A percentile compares a stretch with the other conserved stretches of the same genome.
phyloP scores from a whole-genome alignment of 2,329 filamentous ascomycete species.

The Cercospora brassicicola region DNA sequence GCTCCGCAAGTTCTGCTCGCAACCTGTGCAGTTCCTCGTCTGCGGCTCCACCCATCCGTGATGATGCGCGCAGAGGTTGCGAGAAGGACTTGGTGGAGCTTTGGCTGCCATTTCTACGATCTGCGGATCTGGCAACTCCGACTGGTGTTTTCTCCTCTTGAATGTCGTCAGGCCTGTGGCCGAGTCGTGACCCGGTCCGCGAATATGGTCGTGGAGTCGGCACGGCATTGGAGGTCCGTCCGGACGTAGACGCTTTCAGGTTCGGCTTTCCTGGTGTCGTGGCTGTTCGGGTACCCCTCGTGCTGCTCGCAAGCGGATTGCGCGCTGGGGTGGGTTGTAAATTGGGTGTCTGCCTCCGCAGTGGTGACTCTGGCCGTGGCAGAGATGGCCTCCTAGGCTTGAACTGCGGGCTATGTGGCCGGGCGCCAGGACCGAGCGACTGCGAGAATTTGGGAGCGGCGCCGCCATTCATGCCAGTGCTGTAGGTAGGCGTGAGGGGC shows the following conservation, averaged over 20 bases:
- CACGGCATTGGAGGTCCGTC: slow-evolving; percentile 41
- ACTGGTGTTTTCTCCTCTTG: slow-evolving; percentile 39
- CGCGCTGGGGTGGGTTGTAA: slow-evolving; percentile 59
- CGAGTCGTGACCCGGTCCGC: slow-evolving; percentile 49
- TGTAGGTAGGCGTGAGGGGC: slow-evolving; percentile 64
- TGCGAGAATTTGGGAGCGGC: slow-evolving; percentile 76
- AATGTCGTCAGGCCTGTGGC: slow-evolving; percentile 44
- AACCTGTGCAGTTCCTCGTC: slow-evolving; percentile 67
- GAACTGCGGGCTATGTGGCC: slow-evolving; percentile 69
- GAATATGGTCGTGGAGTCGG: slow-evolving; percentile 49
- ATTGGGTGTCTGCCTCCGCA: slow-evolving; percentile 62
- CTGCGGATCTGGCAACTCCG: slow-evolving; percentile 18
- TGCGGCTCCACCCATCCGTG: slow-evolving; percentile 37
- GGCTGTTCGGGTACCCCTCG: slow-evolving; percentile 51
- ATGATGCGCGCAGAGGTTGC: slow-evolving; percentile 39
- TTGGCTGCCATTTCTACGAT: slow-evolving; percentile 39
- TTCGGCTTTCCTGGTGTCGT: slow-evolving; percentile 34
- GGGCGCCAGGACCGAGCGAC: slow-evolving; percentile 71
- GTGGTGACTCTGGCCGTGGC: slow-evolving; percentile 83
- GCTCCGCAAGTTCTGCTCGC: slow-evolving; percentile 72
- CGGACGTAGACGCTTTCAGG: slow-evolving; percentile 54
- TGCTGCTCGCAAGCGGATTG: slow-evolving; percentile 55
- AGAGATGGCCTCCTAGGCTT: slow-evolving; percentile 74
- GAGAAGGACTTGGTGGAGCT: slow-evolving; percentile 45
- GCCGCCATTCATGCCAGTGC: slow-evolving; percentile 50